Percentiles rank a stretch among this genome's conserved stretches.
Conservation (phyloP, 768 basidiomycete species). For the Boletellus emodensis region DNA sequence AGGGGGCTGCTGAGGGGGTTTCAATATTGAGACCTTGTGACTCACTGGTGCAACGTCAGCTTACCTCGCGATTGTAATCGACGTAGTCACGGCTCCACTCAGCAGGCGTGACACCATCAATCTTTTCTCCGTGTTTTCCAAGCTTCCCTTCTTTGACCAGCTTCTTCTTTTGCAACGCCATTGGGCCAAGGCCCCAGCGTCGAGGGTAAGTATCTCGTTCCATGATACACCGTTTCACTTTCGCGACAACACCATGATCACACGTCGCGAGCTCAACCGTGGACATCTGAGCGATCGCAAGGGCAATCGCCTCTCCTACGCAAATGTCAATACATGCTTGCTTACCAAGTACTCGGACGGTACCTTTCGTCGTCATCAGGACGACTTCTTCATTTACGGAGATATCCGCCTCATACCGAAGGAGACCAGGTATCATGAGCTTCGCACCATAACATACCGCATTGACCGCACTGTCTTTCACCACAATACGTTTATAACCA, state of each 20-base stretch:
- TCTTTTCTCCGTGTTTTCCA: conserved; percentile 89
- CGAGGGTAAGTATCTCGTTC: conserved; percentile 98
- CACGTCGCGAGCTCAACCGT: conserved; percentile 97
- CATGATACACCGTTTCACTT: conserved; percentile 99
- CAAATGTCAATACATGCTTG: conserved; percentile 3
- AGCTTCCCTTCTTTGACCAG: conserved; percentile 97
- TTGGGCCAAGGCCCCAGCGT: conserved; percentile 97
- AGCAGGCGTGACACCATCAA: conserved; percentile 81
- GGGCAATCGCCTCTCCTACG: conserved; percentile 85
- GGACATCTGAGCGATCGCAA: conserved; percentile 96
- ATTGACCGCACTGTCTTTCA: conserved; percentile 98
- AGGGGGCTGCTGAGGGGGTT: conserved; percentile 36
- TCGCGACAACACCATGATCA: conserved; percentile 98
- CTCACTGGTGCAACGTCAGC: conserved; percentile 7
- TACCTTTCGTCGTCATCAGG: conserved; percentile 97
- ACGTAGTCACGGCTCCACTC: conserved; percentile 93
- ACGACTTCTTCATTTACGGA: conserved; percentile 94
- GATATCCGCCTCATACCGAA: conserved; percentile 95
- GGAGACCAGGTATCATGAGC: conserved; percentile 97
- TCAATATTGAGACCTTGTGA: not conserved
- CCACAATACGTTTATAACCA: conserved; percentile 97
- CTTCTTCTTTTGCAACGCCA: conserved; percentile 97
- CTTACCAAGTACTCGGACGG: not conserved
- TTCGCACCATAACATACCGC: conserved; percentile 99
- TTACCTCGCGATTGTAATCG: conserved; percentile 78